A percentile compares a stretch with the other conserved stretches of the same genome.
Evolutionary conservation across 768 basidiomycete species (phyloP).

Genomic region (Ephemerocybe angulata): DNA sequence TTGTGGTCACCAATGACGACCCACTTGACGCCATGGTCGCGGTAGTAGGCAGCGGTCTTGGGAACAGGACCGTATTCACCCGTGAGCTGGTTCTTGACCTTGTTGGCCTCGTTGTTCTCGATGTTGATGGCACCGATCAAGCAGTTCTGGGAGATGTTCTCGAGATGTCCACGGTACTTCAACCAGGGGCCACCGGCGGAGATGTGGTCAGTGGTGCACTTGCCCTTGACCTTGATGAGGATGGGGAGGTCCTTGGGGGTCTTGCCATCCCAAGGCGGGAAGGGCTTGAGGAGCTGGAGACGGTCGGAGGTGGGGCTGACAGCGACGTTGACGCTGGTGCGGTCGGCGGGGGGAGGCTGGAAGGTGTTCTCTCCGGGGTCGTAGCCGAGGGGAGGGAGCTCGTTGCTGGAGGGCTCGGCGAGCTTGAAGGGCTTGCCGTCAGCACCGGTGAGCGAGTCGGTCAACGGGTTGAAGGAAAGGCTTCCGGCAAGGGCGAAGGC

Average conservation of each 20-base stretch:
- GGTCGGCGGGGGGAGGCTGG: constrained; percentile 89
- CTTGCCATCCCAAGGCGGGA: constrained; percentile 92
- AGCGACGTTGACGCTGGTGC: constrained; percentile 78
- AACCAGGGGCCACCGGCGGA: constrained; percentile 98
- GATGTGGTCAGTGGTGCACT: constrained; percentile 98
- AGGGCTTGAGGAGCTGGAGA: constrained; percentile 87
- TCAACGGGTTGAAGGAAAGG: constrained; percentile 95
- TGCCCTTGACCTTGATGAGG: constrained; percentile 98
- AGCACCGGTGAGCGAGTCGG: constrained; percentile 79
- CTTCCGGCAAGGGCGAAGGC: constrained; percentile 94
- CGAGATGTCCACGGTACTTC: constrained; percentile 98
- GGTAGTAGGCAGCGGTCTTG: constrained; percentile 81
- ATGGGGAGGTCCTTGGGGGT: constrained; percentile 84
- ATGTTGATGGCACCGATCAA: constrained; percentile 95
- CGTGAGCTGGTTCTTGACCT: constrained; percentile 85
- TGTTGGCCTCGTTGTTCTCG: constrained; percentile 95
- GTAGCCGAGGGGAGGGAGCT: constrained; percentile 93
- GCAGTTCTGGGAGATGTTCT: constrained; percentile 99
- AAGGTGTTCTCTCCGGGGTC: constrained; percentile 97
- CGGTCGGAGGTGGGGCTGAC: constrained; percentile 83
- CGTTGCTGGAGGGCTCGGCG: constrained; percentile 83
- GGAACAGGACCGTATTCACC: constrained; percentile 87
- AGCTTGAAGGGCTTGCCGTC: constrained; percentile 99
- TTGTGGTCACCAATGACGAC: constrained; percentile 95
- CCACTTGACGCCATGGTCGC: constrained; percentile 89